Percentiles rank a stretch among this genome's conserved stretches.
Conservation (phyloP, 1,284 basidiomycete genomes). For the Wolfiporia cocos region DNA sequence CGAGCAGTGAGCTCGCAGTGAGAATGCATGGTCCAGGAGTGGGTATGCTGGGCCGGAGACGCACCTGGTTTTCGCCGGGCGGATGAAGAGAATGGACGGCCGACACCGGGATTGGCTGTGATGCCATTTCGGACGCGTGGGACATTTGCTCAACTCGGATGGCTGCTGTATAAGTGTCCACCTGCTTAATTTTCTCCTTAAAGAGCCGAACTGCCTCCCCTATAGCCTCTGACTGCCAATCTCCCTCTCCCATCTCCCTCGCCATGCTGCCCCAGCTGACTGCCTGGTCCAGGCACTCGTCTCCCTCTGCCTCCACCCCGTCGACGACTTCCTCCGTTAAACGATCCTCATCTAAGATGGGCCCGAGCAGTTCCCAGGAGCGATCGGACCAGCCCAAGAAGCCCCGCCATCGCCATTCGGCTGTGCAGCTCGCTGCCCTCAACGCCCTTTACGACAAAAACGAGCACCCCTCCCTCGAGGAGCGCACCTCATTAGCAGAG, state of each 20-base stretch:
- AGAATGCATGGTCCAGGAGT: background rate
- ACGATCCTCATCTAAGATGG: no score
- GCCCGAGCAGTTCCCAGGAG: slow-evolving; percentile 16
- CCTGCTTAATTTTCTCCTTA: slow-evolving; percentile 27
- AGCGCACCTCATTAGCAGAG: slow-evolving; percentile 59
- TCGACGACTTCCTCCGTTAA: slow-evolving; percentile 7
- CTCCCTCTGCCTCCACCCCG: slow-evolving; percentile 12
- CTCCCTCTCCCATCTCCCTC: slow-evolving; percentile 16
- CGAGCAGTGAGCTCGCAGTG: background rate
- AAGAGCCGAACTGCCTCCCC: slow-evolving; percentile 20
- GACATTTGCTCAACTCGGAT: slow-evolving; percentile 29
- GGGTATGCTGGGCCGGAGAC: background rate
- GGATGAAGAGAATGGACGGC: slow-evolving; percentile 19
- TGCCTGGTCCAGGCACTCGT: slow-evolving; percentile 20
- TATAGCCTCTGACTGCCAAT: slow-evolving; percentile 18
- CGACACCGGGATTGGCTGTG: slow-evolving; percentile 23
- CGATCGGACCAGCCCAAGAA: slow-evolving; percentile 50
- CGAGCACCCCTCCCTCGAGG: slow-evolving; percentile 68
- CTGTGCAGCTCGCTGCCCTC: slow-evolving; percentile 61
- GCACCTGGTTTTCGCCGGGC: slow-evolving; percentile 1
- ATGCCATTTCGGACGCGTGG: slow-evolving; percentile 23
- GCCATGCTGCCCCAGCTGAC: slow-evolving; percentile 30
- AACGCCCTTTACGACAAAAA: slow-evolving; percentile 72
- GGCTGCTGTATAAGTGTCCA: slow-evolving; percentile 24
- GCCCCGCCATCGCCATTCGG: slow-evolving; percentile 68